These are phyloP conservation scores for Ustilago shanxiensis DNA, from an alignment of 1,284 basidiomycete species.

Conservation along the genomic window DNA sequence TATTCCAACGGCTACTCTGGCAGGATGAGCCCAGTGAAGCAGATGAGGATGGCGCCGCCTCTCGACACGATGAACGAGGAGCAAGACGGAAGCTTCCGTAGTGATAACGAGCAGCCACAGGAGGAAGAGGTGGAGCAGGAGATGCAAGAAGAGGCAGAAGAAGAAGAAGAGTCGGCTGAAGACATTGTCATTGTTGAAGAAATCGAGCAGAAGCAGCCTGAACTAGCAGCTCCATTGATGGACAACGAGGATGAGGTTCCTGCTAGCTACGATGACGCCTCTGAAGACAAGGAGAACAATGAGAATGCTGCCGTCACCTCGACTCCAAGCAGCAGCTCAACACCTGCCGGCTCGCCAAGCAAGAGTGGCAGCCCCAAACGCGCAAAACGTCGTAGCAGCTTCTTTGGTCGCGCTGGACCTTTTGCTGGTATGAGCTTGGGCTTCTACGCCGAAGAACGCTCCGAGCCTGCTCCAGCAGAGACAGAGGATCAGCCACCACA, in stretches of 20 bases:
- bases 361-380: constrained; percentile 48
- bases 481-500: not conserved
- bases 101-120: constrained; percentile 18
- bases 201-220: constrained; percentile 29
- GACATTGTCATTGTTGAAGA: constrained; percentile 47
- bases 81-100: constrained; percentile 37
- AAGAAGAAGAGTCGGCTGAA: constrained; percentile 23
- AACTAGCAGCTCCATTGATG: not conserved
- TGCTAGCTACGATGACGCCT: not conserved
- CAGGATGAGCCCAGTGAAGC: constrained; percentile 48
- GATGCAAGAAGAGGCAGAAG: not conserved
- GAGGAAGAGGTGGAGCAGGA: not conserved
- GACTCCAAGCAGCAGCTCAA: constrained; percentile 6
- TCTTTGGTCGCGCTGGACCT: constrained; percentile 54
- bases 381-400: constrained; percentile 54
- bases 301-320: not conserved
- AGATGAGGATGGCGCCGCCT: constrained; percentile 49
- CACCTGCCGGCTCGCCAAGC: constrained; percentile 18
- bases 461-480: constrained; percentile 7
- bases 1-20: constrained; percentile 28
- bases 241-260: not conserved
- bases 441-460: constrained; percentile 56
- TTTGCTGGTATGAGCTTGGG: constrained; percentile 48
- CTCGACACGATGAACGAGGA: constrained; percentile 51
- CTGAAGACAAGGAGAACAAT: constrained; percentile 23